Conservation (phyloP, 306 rosid species). For the Pachyrhizus erosus region DNA sequence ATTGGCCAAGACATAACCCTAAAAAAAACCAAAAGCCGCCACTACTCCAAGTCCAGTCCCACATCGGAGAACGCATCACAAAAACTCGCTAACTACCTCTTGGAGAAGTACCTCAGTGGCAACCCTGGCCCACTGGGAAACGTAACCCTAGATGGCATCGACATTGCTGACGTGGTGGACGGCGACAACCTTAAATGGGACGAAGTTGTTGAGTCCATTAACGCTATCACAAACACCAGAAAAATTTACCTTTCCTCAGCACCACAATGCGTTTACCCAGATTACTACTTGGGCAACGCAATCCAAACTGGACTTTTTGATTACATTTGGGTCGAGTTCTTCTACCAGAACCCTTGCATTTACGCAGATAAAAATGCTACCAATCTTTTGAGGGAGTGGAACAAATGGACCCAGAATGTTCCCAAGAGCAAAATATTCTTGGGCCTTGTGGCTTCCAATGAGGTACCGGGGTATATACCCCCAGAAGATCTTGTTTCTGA, state of each 20-base stretch:
- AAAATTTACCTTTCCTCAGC: background rate
- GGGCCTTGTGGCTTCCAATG: background rate
- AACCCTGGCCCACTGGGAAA: background rate
- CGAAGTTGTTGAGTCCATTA: background rate
- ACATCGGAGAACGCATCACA: background rate
- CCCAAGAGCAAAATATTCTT: background rate
- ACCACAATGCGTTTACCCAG: conserved; percentile 35
- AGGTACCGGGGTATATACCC: background rate
- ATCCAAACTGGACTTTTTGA: conserved; percentile 53
- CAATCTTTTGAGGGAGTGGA: conserved; percentile 44
- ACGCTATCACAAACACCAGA: background rate
- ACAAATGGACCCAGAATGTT: conserved; percentile 36
- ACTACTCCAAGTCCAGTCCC: background rate
- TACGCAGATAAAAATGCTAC: conserved; percentile 1
- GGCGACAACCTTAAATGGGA: background rate
- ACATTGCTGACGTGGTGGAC: background rate
- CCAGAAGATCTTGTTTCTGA: background rate
- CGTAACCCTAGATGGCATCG: conserved; percentile 22
- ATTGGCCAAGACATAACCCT: background rate
- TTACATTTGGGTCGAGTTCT: conserved; percentile 63
- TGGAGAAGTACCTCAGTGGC: background rate
- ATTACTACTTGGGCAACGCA: conserved; percentile 25
- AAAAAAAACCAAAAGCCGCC: background rate
- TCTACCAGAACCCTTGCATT: conserved; percentile 48
- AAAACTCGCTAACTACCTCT: background rate